Conservation (phyloP, 169 alveolate species). For the Plasmodium blacklocki region DNA sequence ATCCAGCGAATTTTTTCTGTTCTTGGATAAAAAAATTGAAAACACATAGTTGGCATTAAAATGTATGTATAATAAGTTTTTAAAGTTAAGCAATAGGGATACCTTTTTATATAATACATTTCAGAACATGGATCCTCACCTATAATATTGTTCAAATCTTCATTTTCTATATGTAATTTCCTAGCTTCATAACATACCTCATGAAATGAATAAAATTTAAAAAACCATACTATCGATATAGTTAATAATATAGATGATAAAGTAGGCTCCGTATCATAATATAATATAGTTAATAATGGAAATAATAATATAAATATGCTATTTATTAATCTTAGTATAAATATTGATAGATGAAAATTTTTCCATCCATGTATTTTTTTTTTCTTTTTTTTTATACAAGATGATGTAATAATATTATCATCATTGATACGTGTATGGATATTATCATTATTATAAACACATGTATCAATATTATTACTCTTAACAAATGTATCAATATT, state of each 20-base stretch:
- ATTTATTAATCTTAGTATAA: slow-evolving; percentile 84
- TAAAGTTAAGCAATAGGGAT: slow-evolving; percentile 90
- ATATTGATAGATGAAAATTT: slow-evolving; percentile 80
- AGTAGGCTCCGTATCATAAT: slow-evolving; percentile 88
- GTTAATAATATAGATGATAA: slow-evolving; percentile 87
- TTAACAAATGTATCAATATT: not conserved
- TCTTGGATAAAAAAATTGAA: slow-evolving; percentile 90
- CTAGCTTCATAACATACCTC: slow-evolving; percentile 93
- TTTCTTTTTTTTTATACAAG: not conserved
- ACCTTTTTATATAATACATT: slow-evolving; percentile 43
- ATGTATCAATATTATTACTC: not conserved
- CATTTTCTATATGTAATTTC: slow-evolving; percentile 79
- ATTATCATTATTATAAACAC: no score
- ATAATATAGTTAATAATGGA: slow-evolving; percentile 89
- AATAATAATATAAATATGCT: slow-evolving; percentile 83
- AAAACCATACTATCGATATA: slow-evolving; percentile 92
- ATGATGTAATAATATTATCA: no score
- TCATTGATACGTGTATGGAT: no score
- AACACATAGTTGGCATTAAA: slow-evolving; percentile 94
- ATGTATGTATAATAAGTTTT: slow-evolving; percentile 87
- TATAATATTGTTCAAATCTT: slow-evolving; percentile 63
- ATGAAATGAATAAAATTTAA: slow-evolving; percentile 91
- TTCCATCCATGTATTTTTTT: slow-evolving; percentile 43
- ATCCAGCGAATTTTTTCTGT: slow-evolving; percentile 86
- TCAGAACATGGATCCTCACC: slow-evolving; percentile 22